These are phyloP conservation scores for Cytauxzoon felis DNA, from an alignment of 169 alveolate species.

Conservation along the genomic window DNA sequence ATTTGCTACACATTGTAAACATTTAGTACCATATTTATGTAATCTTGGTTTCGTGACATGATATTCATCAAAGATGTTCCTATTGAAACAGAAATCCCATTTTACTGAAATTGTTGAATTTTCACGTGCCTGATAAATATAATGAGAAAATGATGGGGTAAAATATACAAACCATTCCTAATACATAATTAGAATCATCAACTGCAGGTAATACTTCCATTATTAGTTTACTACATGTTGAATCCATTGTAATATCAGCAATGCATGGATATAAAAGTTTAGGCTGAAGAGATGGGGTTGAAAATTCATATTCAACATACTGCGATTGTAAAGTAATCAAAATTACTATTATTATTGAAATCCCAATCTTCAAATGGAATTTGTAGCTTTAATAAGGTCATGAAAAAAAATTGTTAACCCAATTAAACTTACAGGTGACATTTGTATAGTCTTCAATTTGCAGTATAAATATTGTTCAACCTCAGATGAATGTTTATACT, in stretches of 20 bases:
- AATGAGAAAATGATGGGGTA: too few relatives aligned
- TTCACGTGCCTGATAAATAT: slow-evolving; percentile 29
- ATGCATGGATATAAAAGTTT: slow-evolving; percentile 50
- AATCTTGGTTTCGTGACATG: slow-evolving; percentile 23
- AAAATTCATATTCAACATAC: slow-evolving; percentile 3
- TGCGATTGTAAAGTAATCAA: slow-evolving; percentile 54
- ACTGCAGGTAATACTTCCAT: slow-evolving; percentile 51
- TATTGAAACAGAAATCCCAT: slow-evolving; percentile 62
- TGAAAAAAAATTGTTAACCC: neutral
- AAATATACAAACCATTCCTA: slow-evolving; percentile 43
- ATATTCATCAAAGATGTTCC: slow-evolving; percentile 52
- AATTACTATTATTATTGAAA: slow-evolving; percentile 36
- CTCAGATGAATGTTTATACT: slow-evolving; percentile 29
- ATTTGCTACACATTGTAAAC: slow-evolving; percentile 54
- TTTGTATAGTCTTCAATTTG: slow-evolving; percentile 42
- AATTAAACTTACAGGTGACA: slow-evolving; percentile 37
- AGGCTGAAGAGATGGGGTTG: slow-evolving; percentile 14
- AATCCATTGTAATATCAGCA: slow-evolving; percentile 55
- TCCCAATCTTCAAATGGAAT: slow-evolving; percentile 54
- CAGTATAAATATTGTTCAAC: slow-evolving; percentile 38
- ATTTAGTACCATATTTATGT: slow-evolving; percentile 49
- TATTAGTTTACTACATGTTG: slow-evolving; percentile 47
- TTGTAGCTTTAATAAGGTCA: slow-evolving; percentile 8
- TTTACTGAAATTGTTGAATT: slow-evolving; percentile 39
- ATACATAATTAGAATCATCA: slow-evolving; percentile 28